A percentile compares a stretch with the other conserved stretches of the same genome.
Conservation (phyloP, 2,329 filamentous ascomycete species). For the Chrysoporthe puriensis region DNA sequence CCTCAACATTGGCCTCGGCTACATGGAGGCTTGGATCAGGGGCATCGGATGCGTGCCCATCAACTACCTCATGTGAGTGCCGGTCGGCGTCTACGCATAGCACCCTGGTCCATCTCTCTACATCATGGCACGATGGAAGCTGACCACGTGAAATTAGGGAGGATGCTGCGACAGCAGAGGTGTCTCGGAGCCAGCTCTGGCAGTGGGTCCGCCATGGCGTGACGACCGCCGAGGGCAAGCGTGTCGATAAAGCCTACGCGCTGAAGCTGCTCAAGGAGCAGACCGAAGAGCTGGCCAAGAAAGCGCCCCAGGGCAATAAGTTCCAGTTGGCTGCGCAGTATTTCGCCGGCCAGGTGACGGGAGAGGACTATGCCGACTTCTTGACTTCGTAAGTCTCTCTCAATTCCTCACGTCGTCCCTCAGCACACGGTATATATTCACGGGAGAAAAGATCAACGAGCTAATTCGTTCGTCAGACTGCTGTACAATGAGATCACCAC, state of each 20-base stretch:
- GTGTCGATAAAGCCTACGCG: constrained; percentile 89
- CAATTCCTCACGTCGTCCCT: not conserved
- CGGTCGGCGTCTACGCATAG: not conserved
- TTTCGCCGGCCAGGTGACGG: constrained; percentile 89
- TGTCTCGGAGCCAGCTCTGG: constrained; percentile 93
- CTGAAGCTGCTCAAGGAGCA: constrained; percentile 86
- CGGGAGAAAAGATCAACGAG: not conserved
- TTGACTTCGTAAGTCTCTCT: constrained; percentile 70
- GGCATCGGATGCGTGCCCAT: constrained; percentile 96
- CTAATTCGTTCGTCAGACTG: constrained; percentile 54
- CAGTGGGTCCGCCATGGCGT: constrained; percentile 84
- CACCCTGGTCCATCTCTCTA: not conserved
- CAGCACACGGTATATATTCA: not conserved
- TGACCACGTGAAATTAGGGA: constrained; percentile 55
- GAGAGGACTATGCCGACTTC: constrained; percentile 97
- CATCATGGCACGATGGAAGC: no score
- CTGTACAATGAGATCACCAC: constrained; percentile 88
- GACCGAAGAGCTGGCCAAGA: constrained; percentile 72
- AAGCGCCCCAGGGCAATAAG: constrained; percentile 87
- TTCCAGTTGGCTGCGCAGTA: constrained; percentile 89
- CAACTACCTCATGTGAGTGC: constrained; percentile 84
- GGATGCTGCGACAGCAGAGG: constrained; percentile 95
- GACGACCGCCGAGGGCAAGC: constrained; percentile 84
- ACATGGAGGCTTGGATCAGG: constrained; percentile 98
- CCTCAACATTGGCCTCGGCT: constrained; percentile 91